Conservation (phyloP, 192 early-diverging fungal genomes). For the Umbelopsis sp. region DNA sequence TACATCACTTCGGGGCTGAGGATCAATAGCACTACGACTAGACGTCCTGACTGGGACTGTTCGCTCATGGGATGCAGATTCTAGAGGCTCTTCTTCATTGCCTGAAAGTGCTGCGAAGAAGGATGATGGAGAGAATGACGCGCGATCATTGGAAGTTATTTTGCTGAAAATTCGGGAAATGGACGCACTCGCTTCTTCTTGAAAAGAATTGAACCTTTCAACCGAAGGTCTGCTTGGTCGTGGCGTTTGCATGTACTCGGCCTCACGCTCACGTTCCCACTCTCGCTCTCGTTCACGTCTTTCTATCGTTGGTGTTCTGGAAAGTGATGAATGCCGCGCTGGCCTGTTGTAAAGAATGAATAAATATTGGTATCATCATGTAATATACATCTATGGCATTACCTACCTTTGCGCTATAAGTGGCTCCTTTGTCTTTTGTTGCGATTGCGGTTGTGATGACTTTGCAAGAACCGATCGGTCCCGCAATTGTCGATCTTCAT, state of each 20-base stretch:
- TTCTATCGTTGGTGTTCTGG: background rate
- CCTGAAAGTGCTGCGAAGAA: slow-evolving; percentile 36
- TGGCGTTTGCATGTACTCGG: background rate
- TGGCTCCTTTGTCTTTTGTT: background rate
- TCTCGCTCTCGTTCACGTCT: background rate
- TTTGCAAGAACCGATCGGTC: background rate
- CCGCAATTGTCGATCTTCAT: slow-evolving; percentile 1
- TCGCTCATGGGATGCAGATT: background rate
- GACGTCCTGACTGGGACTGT: background rate
- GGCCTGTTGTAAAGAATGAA: no score
- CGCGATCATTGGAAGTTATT: background rate
- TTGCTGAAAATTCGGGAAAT: slow-evolving; percentile 12
- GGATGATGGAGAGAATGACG: slow-evolving; percentile 24
- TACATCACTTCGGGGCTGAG: background rate
- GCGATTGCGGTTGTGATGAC: background rate
- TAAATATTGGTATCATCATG: no score
- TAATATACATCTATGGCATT: no score
- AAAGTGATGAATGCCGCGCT: background rate
- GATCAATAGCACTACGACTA: background rate
- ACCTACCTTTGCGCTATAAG: no score
- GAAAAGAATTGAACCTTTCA: slow-evolving; percentile 5
- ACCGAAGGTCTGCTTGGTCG: background rate
- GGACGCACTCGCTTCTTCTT: background rate
- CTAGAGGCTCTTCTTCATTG: background rate
- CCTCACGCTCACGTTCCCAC: background rate